phyloP scores from a whole-genome alignment of 805 yeast genomes.

The Candida awuae region DNA sequence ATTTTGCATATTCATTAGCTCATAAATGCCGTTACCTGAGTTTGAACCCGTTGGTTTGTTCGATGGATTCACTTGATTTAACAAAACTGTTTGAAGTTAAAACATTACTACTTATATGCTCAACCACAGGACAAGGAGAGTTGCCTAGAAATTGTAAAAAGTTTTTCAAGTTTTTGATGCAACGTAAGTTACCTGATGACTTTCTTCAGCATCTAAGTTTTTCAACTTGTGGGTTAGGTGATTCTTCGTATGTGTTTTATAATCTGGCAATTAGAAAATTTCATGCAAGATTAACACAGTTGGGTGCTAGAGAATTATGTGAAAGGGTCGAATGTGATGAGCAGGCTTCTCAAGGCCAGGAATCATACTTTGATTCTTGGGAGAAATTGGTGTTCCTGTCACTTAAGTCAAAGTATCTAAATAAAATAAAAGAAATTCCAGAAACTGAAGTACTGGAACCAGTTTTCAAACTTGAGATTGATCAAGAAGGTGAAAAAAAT shows the following conservation, averaged over 20 bases:
- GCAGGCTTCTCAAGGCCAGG: conserved; percentile 65
- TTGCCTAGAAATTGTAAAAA: conserved; percentile 68
- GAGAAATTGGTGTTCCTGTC: conserved; percentile 37
- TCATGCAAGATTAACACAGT: conserved; percentile 67
- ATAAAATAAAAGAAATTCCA: conserved; percentile 6
- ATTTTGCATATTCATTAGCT: conserved; percentile 62
- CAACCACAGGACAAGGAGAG: conserved; percentile 96
- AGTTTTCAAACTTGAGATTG: conserved; percentile 1
- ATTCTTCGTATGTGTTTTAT: conserved; percentile 81
- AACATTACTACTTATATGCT: conserved; percentile 35
- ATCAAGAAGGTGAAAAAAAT: conserved; percentile 12
- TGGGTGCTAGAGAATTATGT: conserved; percentile 71
- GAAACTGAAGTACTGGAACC: conserved; percentile 5
- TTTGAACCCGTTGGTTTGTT: conserved; percentile 38
- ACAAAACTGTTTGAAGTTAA: conserved; percentile 43
- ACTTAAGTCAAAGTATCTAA: conserved; percentile 10
- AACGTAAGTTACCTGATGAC: conserved; percentile 51
- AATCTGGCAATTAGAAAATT: conserved; percentile 83
- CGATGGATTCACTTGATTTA: conserved; percentile 56
- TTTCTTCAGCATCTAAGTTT: conserved; percentile 54
- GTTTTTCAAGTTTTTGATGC: conserved; percentile 69
- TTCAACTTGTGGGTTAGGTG: conserved; percentile 86
- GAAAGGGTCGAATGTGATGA: conserved; percentile 88
- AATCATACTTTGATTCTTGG: conserved; percentile 73
- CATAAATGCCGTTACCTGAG: conserved; percentile 47